Percentiles rank a stretch among this genome's conserved stretches.
These are phyloP conservation scores for Pezicula carpinea DNA, from an alignment of 2,329 filamentous ascomycete genomes.

Conservation along the genomic window DNA sequence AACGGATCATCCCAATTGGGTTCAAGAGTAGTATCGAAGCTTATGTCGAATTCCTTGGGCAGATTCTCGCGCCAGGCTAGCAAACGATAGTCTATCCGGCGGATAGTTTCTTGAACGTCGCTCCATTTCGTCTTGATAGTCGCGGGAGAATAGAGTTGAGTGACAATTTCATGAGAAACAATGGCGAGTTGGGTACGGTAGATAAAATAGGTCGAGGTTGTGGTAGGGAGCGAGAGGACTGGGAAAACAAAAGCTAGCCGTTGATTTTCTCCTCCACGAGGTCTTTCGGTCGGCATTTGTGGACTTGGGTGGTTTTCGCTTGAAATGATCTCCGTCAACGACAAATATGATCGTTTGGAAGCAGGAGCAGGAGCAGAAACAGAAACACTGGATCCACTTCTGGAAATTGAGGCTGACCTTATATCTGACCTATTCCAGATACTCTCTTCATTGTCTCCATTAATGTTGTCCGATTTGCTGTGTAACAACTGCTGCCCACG, in stretches of 20 bases:
- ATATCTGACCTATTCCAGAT: too few relatives aligned
- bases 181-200: constrained; percentile 22
- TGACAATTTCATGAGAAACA: constrained; percentile 21
- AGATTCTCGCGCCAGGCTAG: constrained; percentile 14
- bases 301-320: neutral
- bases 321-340: neutral
- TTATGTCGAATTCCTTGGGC: constrained; percentile 12
- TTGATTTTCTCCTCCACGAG: constrained; percentile 4
- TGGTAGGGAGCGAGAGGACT: constrained; percentile 9
- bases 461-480: too few relatives aligned
- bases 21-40: constrained; percentile 11
- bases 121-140: constrained; percentile 18
- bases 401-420: too few relatives aligned
- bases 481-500: neutral
- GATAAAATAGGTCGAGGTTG: constrained; percentile 19
- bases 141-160: constrained; percentile 22
- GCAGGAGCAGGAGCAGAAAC: too few relatives aligned
- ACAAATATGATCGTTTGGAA: neutral
- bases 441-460: too few relatives aligned
- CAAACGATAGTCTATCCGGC: constrained; percentile 15
- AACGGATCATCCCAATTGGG: constrained; percentile 11
- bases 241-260: constrained; percentile 8
- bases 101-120: constrained; percentile 18
- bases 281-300: constrained; percentile 8
- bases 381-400: neutral